These are phyloP conservation scores for Neurospora sp. DNA, from an alignment of 495 filamentous ascomycete genomes.

Conservation along the genomic window DNA sequence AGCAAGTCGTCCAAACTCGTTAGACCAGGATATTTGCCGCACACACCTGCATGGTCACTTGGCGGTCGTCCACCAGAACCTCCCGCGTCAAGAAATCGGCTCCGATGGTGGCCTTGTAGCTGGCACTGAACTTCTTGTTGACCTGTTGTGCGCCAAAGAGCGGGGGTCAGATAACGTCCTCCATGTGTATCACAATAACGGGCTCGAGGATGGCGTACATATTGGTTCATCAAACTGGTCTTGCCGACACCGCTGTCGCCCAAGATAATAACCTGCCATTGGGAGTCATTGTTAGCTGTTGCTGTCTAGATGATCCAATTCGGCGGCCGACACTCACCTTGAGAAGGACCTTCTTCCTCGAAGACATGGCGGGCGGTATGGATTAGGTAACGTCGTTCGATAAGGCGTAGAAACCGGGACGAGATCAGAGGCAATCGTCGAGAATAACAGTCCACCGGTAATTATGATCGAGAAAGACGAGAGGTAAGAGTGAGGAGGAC, in stretches of 20 bases:
- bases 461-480: not conserved
- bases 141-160: slow-evolving; percentile 46
- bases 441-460: not conserved
- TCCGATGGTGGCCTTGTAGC: slow-evolving; percentile 98
- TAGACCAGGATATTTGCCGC: not conserved
- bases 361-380: slow-evolving; percentile 53
- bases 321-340: slow-evolving; percentile 52
- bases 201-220: slow-evolving; percentile 52
- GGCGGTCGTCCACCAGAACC: slow-evolving; percentile 90
- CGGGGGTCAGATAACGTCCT: slow-evolving; percentile 2
- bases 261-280: slow-evolving; percentile 82
- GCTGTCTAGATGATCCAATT: not conserved
- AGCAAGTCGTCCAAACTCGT: not conserved
- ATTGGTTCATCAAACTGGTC: slow-evolving; percentile 99
- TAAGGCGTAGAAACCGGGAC: slow-evolving; percentile 4
- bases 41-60: slow-evolving; percentile 95
- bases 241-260: slow-evolving; percentile 98
- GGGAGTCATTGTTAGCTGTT: not conserved
- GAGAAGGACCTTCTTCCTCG: slow-evolving; percentile 92
- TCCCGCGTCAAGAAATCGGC: slow-evolving; percentile 98
- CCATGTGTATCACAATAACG: not conserved
- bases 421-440: not conserved
- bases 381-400: not conserved
- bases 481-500: not conserved
- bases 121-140: slow-evolving; percentile 99